phyloP scores from a whole-genome alignment of 2,329 filamentous ascomycete species.

The Tolypocladium ovalisporum region DNA sequence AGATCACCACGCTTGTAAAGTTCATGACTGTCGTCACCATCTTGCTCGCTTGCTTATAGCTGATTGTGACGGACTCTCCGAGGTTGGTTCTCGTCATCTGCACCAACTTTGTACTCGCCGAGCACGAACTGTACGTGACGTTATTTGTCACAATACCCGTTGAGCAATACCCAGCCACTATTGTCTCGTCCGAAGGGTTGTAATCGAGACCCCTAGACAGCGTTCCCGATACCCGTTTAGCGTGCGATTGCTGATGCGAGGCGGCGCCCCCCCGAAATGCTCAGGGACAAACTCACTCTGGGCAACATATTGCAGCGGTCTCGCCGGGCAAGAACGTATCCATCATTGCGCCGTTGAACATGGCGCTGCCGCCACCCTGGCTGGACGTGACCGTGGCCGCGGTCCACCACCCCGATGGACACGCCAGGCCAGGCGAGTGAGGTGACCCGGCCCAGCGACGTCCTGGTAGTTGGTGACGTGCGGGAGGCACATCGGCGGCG shows the following conservation, averaged over 20 bases:
- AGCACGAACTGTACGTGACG: not conserved
- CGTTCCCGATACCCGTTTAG: not conserved
- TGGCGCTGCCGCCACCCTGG: not conserved
- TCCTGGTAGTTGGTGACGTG: conserved; percentile 1
- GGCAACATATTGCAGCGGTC: not conserved
- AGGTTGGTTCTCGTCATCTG: not conserved
- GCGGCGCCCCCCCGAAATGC: not conserved
- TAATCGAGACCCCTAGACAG: not conserved
- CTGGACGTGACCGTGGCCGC: not conserved
- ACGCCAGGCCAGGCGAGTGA: not conserved
- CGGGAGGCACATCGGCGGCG: not conserved
- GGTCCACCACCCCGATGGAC: not conserved
- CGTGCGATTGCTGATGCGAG: not conserved
- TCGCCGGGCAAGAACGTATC: not conserved
- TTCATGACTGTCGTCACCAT: not conserved
- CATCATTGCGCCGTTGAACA: not conserved
- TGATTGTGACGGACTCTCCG: not conserved
- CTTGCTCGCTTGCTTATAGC: not conserved
- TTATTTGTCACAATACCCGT: not conserved
- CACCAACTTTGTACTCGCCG: not conserved
- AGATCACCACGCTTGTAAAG: not conserved
- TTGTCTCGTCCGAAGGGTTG: not conserved
- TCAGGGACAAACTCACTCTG: not conserved
- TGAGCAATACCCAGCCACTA: not conserved
- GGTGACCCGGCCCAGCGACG: not conserved